A percentile compares a stretch with the other conserved stretches of the same genome.
Conservation (phyloP, 495 filamentous ascomycete genomes). For the Evansstolkia leycettana region DNA sequence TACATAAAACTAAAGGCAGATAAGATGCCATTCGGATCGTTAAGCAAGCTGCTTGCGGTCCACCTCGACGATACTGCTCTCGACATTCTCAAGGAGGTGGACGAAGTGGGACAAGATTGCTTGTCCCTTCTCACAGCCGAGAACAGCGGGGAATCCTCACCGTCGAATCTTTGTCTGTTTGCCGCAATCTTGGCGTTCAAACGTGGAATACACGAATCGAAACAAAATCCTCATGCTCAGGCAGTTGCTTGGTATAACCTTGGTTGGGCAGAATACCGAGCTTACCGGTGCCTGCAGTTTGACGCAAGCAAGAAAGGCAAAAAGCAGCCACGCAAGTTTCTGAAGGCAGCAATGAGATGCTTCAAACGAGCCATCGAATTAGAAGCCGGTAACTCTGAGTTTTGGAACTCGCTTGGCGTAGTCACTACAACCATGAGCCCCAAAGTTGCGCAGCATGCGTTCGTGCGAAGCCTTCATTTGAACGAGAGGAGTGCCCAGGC, state of each 20-base stretch:
- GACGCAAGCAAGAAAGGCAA: slow-evolving; percentile 23
- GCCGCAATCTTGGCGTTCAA: slow-evolving; percentile 77
- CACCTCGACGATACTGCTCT: slow-evolving; percentile 42
- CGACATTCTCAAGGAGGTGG: slow-evolving; percentile 54
- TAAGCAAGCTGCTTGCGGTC: slow-evolving; percentile 42
- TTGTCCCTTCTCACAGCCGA: slow-evolving; percentile 21
- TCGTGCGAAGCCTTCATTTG: slow-evolving; percentile 85
- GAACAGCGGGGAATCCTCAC: slow-evolving; percentile 30
- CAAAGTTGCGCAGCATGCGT: slow-evolving; percentile 82
- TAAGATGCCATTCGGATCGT: slow-evolving; percentile 41
- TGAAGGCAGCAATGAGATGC: slow-evolving; percentile 75
- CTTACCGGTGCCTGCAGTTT: slow-evolving; percentile 49
- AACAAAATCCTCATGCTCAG: slow-evolving; percentile 75
- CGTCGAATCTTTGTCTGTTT: slow-evolving; percentile 36
- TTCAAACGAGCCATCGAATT: slow-evolving; percentile 97
- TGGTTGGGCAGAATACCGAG: slow-evolving; percentile 81
- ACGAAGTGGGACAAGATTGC: slow-evolving; percentile 47
- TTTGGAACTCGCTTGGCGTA: slow-evolving; percentile 94
- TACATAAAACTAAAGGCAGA: slow-evolving; percentile 53
- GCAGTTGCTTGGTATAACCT: slow-evolving; percentile 95
- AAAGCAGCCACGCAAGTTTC: slow-evolving; percentile 43
- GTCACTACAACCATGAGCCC: slow-evolving; percentile 75
- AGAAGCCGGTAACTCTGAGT: slow-evolving; percentile 89
- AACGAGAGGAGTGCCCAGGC: slow-evolving; percentile 72
- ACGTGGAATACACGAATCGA: slow-evolving; percentile 60